These are phyloP conservation scores for Ormosia emarginata DNA, from an alignment of 306 rosid genomes.

Conservation along the genomic window DNA sequence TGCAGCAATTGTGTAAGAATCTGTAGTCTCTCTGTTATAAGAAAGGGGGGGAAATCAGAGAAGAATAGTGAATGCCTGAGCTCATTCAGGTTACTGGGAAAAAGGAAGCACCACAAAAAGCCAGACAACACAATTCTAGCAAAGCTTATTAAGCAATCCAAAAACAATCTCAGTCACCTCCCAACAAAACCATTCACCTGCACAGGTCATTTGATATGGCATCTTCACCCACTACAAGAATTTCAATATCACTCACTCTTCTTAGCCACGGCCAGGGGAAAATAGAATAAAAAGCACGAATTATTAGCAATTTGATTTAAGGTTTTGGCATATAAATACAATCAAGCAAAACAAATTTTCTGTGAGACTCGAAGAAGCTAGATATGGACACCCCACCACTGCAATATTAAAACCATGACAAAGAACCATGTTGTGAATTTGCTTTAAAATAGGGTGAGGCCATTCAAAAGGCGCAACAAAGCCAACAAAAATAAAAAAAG, in stretches of 20 bases:
- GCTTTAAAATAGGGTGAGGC: neutral
- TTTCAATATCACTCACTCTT: neutral
- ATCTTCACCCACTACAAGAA: neutral
- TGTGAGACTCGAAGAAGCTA: neutral
- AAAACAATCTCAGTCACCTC: neutral
- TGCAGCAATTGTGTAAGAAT: conserved; percentile 73
- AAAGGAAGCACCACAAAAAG: neutral
- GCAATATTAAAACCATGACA: neutral
- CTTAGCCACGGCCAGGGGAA: neutral
- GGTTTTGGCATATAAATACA: neutral
- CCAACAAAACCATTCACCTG: neutral
- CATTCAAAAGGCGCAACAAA: neutral
- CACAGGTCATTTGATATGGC: neutral
- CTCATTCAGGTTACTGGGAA: neutral
- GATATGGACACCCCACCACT: neutral
- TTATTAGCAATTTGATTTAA: neutral
- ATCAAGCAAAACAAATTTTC: neutral
- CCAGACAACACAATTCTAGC: neutral
- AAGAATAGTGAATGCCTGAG: neutral
- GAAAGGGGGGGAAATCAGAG: neutral
- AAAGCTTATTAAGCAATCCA: neutral
- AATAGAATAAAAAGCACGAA: neutral
- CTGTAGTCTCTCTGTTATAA: conserved; percentile 66
- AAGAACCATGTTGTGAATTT: neutral
- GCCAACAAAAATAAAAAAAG: neutral